Evolutionary conservation across 306 rosid genomes (phyloP).

Genomic region (Prunus fruticosa): DNA sequence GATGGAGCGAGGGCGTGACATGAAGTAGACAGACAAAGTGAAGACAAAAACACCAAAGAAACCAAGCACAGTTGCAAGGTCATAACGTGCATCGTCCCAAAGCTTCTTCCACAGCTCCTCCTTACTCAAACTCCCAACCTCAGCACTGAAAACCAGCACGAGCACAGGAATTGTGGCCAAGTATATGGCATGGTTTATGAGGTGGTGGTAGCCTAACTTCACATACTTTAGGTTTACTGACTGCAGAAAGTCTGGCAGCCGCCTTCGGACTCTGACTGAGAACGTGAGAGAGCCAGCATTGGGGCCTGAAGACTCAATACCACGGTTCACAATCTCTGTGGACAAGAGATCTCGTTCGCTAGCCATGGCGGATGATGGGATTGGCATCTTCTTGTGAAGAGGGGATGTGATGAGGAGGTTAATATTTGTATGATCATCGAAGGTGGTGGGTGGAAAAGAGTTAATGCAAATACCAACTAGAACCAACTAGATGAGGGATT

Average conservation of each 20-base stretch:
- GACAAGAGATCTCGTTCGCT: slow-evolving; percentile 70
- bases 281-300: slow-evolving; percentile 88
- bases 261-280: slow-evolving; percentile 78
- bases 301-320: slow-evolving; percentile 80
- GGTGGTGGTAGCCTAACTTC: slow-evolving; percentile 83
- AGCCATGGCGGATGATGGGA: slow-evolving; percentile 39
- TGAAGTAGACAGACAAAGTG: slow-evolving; percentile 82
- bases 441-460: slow-evolving; percentile 48
- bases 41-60: slow-evolving; percentile 79
- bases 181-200: slow-evolving; percentile 84
- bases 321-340: slow-evolving; percentile 89
- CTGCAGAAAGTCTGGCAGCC: slow-evolving; percentile 84
- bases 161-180: slow-evolving; percentile 76
- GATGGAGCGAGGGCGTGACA: slow-evolving; percentile 83
- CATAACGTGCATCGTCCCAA: slow-evolving; percentile 82
- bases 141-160: slow-evolving; percentile 82
- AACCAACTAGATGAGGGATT: slow-evolving; percentile 22
- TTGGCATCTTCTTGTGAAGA: neutral
- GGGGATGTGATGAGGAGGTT: neutral
- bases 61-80: slow-evolving; percentile 72
- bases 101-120: slow-evolving; percentile 86
- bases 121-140: slow-evolving; percentile 71
- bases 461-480: slow-evolving; percentile 68
- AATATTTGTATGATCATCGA: neutral
- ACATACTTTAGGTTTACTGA: slow-evolving; percentile 96